Conservation (phyloP, 2,329 filamentous ascomycete species). For the Verticillium longisporum region DNA sequence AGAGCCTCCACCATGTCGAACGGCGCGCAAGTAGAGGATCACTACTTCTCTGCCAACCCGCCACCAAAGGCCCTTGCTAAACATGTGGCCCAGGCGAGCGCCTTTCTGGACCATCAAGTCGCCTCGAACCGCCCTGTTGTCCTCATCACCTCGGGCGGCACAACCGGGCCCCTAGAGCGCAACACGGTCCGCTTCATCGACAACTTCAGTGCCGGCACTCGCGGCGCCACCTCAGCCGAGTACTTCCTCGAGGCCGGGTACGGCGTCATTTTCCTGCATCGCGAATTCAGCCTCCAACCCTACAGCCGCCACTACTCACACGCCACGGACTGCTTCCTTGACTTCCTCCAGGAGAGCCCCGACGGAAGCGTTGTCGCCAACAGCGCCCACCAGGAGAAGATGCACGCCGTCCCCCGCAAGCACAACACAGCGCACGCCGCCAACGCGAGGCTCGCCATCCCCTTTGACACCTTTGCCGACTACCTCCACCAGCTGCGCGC, state of each 20-base stretch:
- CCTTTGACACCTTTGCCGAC: slow-evolving; percentile 91
- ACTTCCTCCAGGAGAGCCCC: slow-evolving; percentile 73
- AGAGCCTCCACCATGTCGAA: slow-evolving; percentile 15
- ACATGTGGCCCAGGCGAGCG: slow-evolving; percentile 62
- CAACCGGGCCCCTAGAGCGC: slow-evolving; percentile 87
- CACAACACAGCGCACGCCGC: slow-evolving; percentile 72
- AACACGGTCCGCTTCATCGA: slow-evolving; percentile 82
- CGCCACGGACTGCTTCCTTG: slow-evolving; percentile 88
- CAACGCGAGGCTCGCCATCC: slow-evolving; percentile 71
- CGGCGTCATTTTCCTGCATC: slow-evolving; percentile 83
- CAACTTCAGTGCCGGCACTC: slow-evolving; percentile 93
- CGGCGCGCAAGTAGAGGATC: slow-evolving; percentile 48
- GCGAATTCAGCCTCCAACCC: slow-evolving; percentile 86
- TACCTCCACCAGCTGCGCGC: slow-evolving; percentile 86
- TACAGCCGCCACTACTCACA: slow-evolving; percentile 95
- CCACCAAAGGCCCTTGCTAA: slow-evolving; percentile 69
- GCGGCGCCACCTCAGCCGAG: slow-evolving; percentile 90
- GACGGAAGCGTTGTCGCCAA: slow-evolving; percentile 69
- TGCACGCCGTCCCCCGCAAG: slow-evolving; percentile 75
- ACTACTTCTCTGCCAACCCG: slow-evolving; percentile 82
- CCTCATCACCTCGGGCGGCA: slow-evolving; percentile 90
- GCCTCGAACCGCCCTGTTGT: slow-evolving; percentile 69
- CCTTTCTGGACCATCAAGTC: slow-evolving; percentile 75
- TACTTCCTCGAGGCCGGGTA: slow-evolving; percentile 90
- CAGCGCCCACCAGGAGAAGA: slow-evolving; percentile 69